Conservation (phyloP, 352 stramenopile species). For the Thraustotheca clavata region DNA sequence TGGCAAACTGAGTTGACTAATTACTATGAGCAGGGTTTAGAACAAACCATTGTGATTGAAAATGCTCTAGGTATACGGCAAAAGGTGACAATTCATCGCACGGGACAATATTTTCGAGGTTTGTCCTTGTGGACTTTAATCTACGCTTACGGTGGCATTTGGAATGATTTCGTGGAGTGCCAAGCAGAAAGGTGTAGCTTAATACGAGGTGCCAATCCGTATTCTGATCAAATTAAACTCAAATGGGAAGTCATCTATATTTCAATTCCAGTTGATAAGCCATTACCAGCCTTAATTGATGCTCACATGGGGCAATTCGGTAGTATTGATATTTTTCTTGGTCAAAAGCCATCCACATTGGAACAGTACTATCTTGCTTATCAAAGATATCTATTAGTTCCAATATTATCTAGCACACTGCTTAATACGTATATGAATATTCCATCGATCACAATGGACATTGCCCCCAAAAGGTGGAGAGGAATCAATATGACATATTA, state of each 20-base stretch:
- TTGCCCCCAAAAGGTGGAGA: not conserved
- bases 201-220: not conserved
- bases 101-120: not conserved
- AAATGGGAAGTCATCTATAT: not conserved
- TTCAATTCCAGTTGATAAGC: not conserved
- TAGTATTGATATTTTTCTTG: not conserved
- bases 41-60: not conserved
- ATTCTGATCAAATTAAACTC: not conserved
- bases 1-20: conserved; percentile 12
- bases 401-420: not conserved
- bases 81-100: not conserved
- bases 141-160: not conserved
- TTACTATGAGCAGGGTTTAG: not conserved
- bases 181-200: not conserved
- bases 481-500: not conserved
- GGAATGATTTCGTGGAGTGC: not conserved
- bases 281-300: not conserved
- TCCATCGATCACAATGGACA: too few species aligned
- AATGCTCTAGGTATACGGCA: conserved; percentile 8
- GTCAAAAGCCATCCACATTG: not conserved
- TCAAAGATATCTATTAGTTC: not conserved
- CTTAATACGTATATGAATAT: not conserved
- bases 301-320: not conserved
- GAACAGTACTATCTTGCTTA: not conserved
- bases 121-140: not conserved